Evolutionary conservation across 768 basidiomycete genomes (phyloP), one percentile per base, ranked within the genome.

Genomic region (Tephrocybe sp.): DNA sequence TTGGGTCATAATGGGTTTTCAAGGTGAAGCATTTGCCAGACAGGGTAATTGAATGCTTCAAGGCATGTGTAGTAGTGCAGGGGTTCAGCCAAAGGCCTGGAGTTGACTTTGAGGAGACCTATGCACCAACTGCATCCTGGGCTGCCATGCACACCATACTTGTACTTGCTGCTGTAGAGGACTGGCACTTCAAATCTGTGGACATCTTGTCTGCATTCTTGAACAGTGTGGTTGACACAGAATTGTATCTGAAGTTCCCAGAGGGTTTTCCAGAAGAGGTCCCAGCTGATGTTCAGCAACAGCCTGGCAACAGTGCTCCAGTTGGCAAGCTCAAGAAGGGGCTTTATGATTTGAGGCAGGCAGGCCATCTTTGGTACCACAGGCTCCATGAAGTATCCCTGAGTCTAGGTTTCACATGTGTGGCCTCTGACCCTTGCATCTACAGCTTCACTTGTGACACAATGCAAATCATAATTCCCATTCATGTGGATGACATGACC

Each of bases 41-140:
- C n/a, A n/a, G n/a, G n/a, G n/a, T n/a, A n/a, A n/a, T n/a, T n/a
- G n/a, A n/a, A n/a, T n/a, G n/a, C n/a, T n/a, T n/a, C n/a, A n/a
- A n/a, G n/a, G n/a, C n/a, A n/a, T n/a, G n/a, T n/a, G n/a, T n/a
- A n/a, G 74, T 76, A 25, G 75, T 76, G 1, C 63, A 74, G 54
- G 68, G 68, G 5, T 75, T 65, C 59, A 57, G 56, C 21, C 75
- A 78, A 50, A 57, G 58, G 11, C 66, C 66, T 26, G 74, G 77
- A 1, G 54, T 67, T 53, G 74, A 77, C 51, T 77, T 62, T 58
- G 61, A 58, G 39, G 68, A 76, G 44, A 70, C 67, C 1, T 74
- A 66, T 63, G 65, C 75, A 17, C 42, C 42, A 12, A 44, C 42
- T 8, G 42, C 42, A 14, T 3, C 23, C 3, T 44, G 42, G 42